Evolutionary conservation across 2,329 filamentous ascomycete species (phyloP).

Genomic region (Teratosphaeria nubilosa): DNA sequence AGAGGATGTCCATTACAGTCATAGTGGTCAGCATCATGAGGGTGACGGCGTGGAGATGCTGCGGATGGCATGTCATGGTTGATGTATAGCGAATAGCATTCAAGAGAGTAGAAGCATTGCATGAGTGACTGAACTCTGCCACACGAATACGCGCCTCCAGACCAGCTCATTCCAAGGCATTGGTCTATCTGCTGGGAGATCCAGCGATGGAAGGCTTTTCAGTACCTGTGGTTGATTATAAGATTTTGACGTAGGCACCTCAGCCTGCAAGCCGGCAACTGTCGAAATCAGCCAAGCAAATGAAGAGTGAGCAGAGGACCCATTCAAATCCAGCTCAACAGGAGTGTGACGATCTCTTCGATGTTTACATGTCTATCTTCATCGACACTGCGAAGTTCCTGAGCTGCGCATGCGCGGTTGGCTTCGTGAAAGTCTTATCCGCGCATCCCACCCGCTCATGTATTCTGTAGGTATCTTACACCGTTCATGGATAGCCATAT

Average conservation of each 20-base stretch:
- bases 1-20: neutral
- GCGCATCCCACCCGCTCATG: neutral
- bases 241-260: no score
- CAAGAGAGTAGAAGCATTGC: neutral
- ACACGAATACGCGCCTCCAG: neutral
- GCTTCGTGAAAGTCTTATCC: neutral
- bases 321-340: no score
- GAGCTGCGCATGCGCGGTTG: neutral
- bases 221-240: neutral
- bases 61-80: neutral
- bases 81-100: neutral
- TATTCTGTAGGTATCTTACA: neutral
- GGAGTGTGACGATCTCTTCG: no score
- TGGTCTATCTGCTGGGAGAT: neutral
- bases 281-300: neutral
- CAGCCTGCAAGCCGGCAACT: no score
- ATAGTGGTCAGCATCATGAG: neutral
- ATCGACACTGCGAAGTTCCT: no score
- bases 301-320: neutral
- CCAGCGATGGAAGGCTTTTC: neutral
- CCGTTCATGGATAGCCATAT: neutral
- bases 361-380: no score
- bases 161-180: neutral
- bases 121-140: neutral
- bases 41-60: neutral